These are phyloP conservation scores for Ceratocystis ficicola DNA, from an alignment of 2,329 filamentous ascomycete species.

Conservation along the genomic window DNA sequence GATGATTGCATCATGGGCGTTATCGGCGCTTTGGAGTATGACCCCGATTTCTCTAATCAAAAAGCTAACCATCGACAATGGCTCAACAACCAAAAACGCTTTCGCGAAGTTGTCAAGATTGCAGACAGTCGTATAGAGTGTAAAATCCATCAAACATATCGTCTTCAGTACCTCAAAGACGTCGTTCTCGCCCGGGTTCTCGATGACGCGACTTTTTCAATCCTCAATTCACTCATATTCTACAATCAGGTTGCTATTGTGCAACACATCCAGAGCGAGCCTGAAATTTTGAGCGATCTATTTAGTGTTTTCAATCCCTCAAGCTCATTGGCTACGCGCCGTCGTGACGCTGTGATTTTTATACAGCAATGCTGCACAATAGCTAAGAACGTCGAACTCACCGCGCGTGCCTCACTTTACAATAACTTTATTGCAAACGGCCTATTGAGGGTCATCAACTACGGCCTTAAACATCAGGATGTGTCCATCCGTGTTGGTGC, in stretches of 20 bases:
- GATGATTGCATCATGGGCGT: conserved; percentile 84
- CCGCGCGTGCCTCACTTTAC: conserved; percentile 68
- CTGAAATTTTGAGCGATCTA: conserved; percentile 65
- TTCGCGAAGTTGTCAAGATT: conserved; percentile 92
- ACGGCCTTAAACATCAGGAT: conserved; percentile 73
- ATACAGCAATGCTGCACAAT: conserved; percentile 93
- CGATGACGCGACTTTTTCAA: conserved; percentile 94
- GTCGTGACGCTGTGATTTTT: conserved; percentile 90
- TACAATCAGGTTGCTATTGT: conserved; percentile 99
- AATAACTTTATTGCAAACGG: conserved; percentile 82
- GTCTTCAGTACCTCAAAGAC: conserved; percentile 91
- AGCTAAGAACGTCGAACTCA: conserved; percentile 84
- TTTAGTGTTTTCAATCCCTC: conserved; percentile 70
- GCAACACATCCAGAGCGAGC: conserved; percentile 78
- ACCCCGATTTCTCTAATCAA: conserved; percentile 93
- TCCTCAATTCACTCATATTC: conserved; percentile 95
- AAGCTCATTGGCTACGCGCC: conserved; percentile 54
- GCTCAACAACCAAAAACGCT: conserved; percentile 74
- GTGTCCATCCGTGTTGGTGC: conserved; percentile 79
- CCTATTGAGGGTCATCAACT: conserved; percentile 80
- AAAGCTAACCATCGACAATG: conserved; percentile 96
- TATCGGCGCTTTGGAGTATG: conserved; percentile 91
- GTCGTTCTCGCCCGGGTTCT: conserved; percentile 94
- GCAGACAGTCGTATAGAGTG: conserved; percentile 66
- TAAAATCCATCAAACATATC: conserved; percentile 95